These are phyloP conservation scores for Microcos paniculata DNA, from an alignment of 345 rosid species.

Conservation along the genomic window DNA sequence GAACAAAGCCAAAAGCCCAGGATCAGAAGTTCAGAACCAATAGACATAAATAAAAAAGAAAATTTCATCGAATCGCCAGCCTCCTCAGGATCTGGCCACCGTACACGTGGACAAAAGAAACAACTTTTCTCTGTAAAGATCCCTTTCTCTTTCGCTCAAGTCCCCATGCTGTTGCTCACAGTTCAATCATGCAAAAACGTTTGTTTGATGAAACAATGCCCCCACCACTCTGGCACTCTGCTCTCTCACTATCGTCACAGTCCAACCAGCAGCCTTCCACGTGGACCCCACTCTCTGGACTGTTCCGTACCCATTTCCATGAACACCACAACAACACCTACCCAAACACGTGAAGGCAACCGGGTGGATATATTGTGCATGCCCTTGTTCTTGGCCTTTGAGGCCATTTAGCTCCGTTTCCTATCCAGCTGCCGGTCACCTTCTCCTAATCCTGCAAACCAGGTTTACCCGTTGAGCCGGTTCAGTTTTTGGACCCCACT, in stretches of 20 bases:
- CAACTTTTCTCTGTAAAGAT: not conserved
- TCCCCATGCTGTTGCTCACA: not conserved
- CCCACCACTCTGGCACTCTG: too few species aligned
- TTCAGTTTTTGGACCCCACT: not conserved
- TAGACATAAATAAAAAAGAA: not conserved
- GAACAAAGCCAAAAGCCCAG: not conserved
- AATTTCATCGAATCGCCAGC: not conserved
- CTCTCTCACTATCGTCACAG: not conserved
- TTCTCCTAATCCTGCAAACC: not conserved
- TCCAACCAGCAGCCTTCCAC: not conserved
- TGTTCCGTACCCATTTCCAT: not conserved
- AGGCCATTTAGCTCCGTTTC: not conserved
- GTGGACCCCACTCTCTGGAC: not conserved
- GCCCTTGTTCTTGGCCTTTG: not conserved
- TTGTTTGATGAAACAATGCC: too few species aligned
- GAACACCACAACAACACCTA: not conserved
- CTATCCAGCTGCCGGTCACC: not conserved
- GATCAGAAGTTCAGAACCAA: too few species aligned
- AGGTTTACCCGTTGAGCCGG: slow-evolving; percentile 5
- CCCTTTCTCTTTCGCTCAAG: not conserved
- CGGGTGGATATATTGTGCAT: not conserved
- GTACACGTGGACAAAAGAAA: not conserved
- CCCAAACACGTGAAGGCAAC: not conserved
- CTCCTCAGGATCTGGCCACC: not conserved
- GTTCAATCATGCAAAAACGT: not conserved